Conservation (phyloP, 148 eudicot genomes). For the Rhododendron mucronatum region DNA sequence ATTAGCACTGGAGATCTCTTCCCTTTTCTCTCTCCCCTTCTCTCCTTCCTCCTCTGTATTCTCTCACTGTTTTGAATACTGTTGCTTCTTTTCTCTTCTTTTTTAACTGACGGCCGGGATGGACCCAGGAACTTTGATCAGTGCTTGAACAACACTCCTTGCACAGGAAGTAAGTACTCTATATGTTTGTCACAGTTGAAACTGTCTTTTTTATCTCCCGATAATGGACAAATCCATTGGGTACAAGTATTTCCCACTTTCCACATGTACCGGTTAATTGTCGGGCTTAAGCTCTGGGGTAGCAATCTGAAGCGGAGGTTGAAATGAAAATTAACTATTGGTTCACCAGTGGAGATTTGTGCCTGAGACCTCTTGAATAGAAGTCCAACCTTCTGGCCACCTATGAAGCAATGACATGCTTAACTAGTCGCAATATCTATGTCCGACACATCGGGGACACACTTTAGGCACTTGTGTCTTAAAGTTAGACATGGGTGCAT, state of each 20-base stretch:
- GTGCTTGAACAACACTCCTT: constrained; percentile 27
- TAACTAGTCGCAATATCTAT: background rate
- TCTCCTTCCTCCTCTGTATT: background rate
- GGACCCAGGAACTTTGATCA: constrained; percentile 27
- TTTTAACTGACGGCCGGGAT: too few species aligned
- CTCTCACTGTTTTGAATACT: background rate
- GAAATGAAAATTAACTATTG: background rate
- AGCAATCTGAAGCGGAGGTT: background rate
- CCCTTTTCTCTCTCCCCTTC: background rate
- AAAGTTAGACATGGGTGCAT: background rate
- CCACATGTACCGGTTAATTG: background rate
- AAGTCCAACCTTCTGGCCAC: background rate
- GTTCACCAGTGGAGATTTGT: background rate
- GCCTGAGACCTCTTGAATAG: too few species aligned
- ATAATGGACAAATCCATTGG: background rate
- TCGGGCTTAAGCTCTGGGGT: background rate
- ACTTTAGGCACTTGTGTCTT: background rate
- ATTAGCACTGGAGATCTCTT: background rate
- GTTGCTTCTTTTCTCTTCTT: background rate
- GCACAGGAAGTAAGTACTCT: constrained; percentile 36
- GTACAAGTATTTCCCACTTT: background rate
- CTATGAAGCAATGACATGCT: background rate
- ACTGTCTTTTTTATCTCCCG: background rate
- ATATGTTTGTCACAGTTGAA: too few species aligned
- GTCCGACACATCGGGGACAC: background rate